Conservation (phyloP, 805 yeast genomes). For the Metschnikowia proteae region DNA sequence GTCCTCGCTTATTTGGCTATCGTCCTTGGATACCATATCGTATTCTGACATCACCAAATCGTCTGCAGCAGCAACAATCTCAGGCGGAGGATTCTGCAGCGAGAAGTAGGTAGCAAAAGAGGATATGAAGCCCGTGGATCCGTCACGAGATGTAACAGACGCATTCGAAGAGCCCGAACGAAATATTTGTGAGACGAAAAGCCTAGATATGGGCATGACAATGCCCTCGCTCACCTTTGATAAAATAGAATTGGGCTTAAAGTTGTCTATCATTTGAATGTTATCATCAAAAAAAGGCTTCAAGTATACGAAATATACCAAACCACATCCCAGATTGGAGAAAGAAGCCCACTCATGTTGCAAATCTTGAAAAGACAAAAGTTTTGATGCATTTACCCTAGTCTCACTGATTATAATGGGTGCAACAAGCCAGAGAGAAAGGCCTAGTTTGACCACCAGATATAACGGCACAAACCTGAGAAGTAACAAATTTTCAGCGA, state of each 20-base stretch:
- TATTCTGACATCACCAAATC: slow-evolving; percentile 27
- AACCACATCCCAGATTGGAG: slow-evolving; percentile 31
- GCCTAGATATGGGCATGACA: slow-evolving; percentile 4
- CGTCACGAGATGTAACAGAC: background rate
- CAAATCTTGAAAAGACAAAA: slow-evolving; percentile 14
- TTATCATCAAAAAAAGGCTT: slow-evolving; percentile 30
- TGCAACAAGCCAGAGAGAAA: slow-evolving; percentile 44
- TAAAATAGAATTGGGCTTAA: slow-evolving; percentile 9
- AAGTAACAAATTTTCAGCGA: slow-evolving; percentile 41
- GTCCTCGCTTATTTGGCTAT: background rate
- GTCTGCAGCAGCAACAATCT: background rate
- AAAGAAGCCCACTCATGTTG: slow-evolving; percentile 28
- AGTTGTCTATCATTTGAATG: slow-evolving; percentile 10
- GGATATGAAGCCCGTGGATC: background rate
- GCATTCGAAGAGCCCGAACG: background rate
- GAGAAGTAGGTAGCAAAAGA: background rate
- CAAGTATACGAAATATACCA: slow-evolving; percentile 24
- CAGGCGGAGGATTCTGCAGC: background rate
- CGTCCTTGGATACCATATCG: slow-evolving; percentile 36
- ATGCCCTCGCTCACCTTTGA: slow-evolving; percentile 6
- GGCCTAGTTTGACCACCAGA: slow-evolving; percentile 51
- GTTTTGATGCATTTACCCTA: slow-evolving; percentile 9
- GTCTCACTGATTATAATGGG: slow-evolving; percentile 49
- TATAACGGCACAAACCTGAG: slow-evolving; percentile 30
- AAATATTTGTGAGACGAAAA: background rate